These are phyloP conservation scores for Allantophomopsis lycopodina DNA, from an alignment of 2,329 filamentous ascomycete species.

Conservation along the genomic window DNA sequence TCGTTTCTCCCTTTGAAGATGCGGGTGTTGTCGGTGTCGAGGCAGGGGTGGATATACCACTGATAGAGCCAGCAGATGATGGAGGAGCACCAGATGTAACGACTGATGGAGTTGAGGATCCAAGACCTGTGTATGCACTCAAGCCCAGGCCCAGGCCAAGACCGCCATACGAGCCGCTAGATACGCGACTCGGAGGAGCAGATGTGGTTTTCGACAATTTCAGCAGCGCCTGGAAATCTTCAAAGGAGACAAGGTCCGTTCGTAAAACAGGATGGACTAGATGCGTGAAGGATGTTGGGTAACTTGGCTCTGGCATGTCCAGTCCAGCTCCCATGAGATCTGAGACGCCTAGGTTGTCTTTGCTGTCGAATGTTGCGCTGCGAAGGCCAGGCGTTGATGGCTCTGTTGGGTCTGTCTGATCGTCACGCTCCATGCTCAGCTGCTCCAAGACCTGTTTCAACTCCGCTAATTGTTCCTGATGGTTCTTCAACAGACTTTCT, in stretches of 20 bases:
- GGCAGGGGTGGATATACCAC: slow-evolving; percentile 37
- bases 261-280: slow-evolving; percentile 74
- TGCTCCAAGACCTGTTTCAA: slow-evolving; percentile 88
- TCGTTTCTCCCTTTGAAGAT: slow-evolving; percentile 28
- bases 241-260: slow-evolving; percentile 66
- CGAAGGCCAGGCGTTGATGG: slow-evolving; percentile 62
- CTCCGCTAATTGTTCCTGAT: slow-evolving; percentile 85
- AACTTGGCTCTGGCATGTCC: slow-evolving; percentile 35
- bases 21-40: slow-evolving; percentile 40
- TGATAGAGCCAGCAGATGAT: slow-evolving; percentile 46
- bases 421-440: slow-evolving; percentile 62
- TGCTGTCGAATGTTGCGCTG: slow-evolving; percentile 47
- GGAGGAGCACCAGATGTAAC: slow-evolving; percentile 24
- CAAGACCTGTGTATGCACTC: slow-evolving; percentile 28
- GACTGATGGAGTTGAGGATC: slow-evolving; percentile 4
- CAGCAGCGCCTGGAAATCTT: slow-evolving; percentile 73
- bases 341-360: slow-evolving; percentile 17
- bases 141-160: slow-evolving; percentile 30
- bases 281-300: slow-evolving; percentile 63
- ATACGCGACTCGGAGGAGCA: slow-evolving; percentile 45
- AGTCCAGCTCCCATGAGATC: slow-evolving; percentile 13
- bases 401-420: slow-evolving; percentile 53
- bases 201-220: slow-evolving; percentile 46
- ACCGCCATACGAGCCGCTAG: slow-evolving; percentile 56
- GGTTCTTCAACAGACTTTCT: slow-evolving; percentile 70